Evolutionary conservation across 352 stramenopile species (phyloP).

Genomic region (Aphanomyces cochlioides): DNA sequence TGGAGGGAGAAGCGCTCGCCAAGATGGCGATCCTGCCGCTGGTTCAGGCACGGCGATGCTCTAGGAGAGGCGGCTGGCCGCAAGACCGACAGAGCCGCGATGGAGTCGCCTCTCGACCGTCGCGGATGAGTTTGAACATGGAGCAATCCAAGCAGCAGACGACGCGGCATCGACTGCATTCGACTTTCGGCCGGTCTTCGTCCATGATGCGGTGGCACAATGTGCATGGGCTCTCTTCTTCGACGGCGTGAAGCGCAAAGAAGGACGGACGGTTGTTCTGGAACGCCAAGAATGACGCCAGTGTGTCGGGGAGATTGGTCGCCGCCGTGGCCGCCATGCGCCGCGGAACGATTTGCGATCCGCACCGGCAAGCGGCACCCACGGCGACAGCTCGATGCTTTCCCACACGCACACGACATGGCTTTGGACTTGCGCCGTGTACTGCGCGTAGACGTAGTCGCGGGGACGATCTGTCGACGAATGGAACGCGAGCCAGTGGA

Average conservation of each 20-base stretch:
- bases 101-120: neutral
- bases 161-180: neutral
- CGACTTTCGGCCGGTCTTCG: neutral
- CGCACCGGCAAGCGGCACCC: too few relatives aligned
- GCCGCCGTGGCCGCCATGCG: neutral
- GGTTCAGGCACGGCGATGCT: neutral
- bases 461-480: slow-evolving; percentile 49
- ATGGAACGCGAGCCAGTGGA: slow-evolving; percentile 75
- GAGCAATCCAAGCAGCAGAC: neutral
- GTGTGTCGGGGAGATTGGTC: neutral
- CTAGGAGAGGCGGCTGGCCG: neutral
- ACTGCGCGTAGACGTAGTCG: slow-evolving; percentile 80
- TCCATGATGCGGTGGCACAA: neutral
- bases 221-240: too few relatives aligned
- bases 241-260: too few relatives aligned
- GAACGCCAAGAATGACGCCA: neutral
- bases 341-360: neutral
- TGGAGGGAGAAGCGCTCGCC: too few relatives aligned
- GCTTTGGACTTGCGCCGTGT: slow-evolving; percentile 24
- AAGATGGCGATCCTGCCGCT: neutral
- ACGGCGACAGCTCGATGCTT: neutral
- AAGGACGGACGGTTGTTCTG: too few relatives aligned
- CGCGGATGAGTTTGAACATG: neutral
- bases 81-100: neutral
- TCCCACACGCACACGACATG: neutral